Conservation (phyloP, 2,329 filamentous ascomycete species). For the Clonostachys rhizophaga region DNA sequence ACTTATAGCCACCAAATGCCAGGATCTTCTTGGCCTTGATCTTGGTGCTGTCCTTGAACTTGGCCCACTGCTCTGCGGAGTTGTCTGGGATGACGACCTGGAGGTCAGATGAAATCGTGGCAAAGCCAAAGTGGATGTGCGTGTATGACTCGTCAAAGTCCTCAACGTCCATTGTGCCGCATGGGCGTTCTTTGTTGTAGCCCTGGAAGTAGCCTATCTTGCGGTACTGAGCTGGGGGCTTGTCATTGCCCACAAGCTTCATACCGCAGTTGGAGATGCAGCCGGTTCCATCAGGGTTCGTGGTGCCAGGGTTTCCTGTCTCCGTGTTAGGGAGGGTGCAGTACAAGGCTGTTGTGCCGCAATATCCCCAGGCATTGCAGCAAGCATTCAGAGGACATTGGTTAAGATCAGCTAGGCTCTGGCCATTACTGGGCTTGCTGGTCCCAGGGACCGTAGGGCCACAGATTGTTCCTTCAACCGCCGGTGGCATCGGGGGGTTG, state of each 20-base stretch:
- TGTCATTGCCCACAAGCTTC: slow-evolving; percentile 16
- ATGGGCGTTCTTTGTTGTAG: slow-evolving; percentile 18
- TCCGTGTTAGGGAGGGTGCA: slow-evolving; percentile 21
- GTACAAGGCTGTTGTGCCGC: slow-evolving; percentile 36
- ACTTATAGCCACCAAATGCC: slow-evolving; percentile 28
- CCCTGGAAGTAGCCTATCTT: slow-evolving; percentile 25
- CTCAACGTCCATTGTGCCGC: slow-evolving; percentile 20
- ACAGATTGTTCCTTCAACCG: slow-evolving; percentile 19
- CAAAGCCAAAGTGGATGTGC: slow-evolving; percentile 25
- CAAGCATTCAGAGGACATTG: slow-evolving; percentile 38
- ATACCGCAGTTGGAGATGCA: slow-evolving; percentile 23
- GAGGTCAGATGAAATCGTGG: slow-evolving; percentile 1
- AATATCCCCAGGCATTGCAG: slow-evolving; percentile 36
- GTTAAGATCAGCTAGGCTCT: slow-evolving; percentile 30
- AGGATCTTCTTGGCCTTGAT: slow-evolving; percentile 13
- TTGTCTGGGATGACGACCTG: neutral
- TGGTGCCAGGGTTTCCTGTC: slow-evolving; percentile 17
- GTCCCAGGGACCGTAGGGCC: slow-evolving; percentile 38
- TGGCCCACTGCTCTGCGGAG: neutral
- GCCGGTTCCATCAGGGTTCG: slow-evolving; percentile 12
- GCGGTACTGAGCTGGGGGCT: slow-evolving; percentile 13
- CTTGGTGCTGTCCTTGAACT: slow-evolving; percentile 3
- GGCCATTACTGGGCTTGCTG: slow-evolving; percentile 17
- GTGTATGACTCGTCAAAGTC: slow-evolving; percentile 17
- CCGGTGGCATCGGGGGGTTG: slow-evolving; percentile 16